Base-by-base conservation (phyloP, 2,329 filamentous ascomycete genomes). In the Zelopaecilomyces penicillatus region DNA sequence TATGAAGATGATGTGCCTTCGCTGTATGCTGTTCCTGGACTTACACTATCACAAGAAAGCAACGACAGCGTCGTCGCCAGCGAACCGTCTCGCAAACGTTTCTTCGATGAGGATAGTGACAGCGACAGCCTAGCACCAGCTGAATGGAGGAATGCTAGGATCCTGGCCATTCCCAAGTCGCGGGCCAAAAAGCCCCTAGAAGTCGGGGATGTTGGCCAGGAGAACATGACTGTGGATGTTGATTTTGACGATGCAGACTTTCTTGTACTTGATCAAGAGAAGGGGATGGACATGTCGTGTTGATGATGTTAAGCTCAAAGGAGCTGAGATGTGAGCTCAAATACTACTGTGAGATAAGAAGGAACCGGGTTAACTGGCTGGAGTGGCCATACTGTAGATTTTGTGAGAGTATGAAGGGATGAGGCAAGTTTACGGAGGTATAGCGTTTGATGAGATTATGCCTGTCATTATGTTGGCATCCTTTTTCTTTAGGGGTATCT, bases 231-330 rank as follows among this genome's bases (percentile, higher is more conserved):
- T 4, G 52, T 65, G 0, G 66, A 66, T 36, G 62, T 64, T 12
- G 82, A 87, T 58, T 87, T 87, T 59, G 80, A 75, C 46, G 84
- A 88, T 47, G 83, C 83, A 0, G 71, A 76, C 1, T 88, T 88
- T 48, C 59, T 83, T 43, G 76, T 79, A 45, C 68, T 57, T 30
- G 54, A 52, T 9, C 62, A 61, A 34, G 66, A 67, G 28, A 60
- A 68, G 39, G 68, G 73, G 9, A 69, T 75, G 66, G 59, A 65
- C 5, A 50, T 55, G n/a, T 47, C 48, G 7, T 51, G 43, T 32
- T 39, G 43, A 39, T 19, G 19, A 19, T 19, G 19, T 19, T 19
- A 3, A 19, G 19, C 19, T 3, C 3, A 19, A 19, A 19, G 19
- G 19, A 3, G 19, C 19, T 19, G 19, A 19, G 19, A 19, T 19